These are phyloP conservation scores for Talaromyces sp. DNA, from an alignment of 2,329 filamentous ascomycete genomes.

Conservation along the genomic window DNA sequence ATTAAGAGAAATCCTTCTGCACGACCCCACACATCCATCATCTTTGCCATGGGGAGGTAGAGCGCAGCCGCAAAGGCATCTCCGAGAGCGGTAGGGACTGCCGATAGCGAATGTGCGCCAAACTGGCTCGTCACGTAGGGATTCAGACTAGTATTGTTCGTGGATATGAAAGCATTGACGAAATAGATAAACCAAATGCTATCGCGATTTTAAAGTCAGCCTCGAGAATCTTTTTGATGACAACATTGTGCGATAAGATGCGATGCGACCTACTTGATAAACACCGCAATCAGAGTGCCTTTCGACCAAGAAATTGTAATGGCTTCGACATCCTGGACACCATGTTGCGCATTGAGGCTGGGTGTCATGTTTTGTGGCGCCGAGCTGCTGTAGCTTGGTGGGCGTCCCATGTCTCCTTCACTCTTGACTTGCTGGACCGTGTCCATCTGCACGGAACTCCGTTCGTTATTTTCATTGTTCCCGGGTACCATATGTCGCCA, in stretches of 20 bases:
- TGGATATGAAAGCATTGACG: slow-evolving; percentile 45
- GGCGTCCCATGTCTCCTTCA: neutral
- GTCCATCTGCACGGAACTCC: neutral
- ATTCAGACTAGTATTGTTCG: slow-evolving; percentile 44
- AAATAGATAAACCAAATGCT: slow-evolving; percentile 50
- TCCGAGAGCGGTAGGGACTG: slow-evolving; percentile 58
- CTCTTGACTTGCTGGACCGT: neutral
- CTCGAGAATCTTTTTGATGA: no score
- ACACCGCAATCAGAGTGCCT: slow-evolving; percentile 40
- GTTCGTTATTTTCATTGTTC: neutral
- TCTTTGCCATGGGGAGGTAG: slow-evolving; percentile 65
- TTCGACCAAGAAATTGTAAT: slow-evolving; percentile 50
- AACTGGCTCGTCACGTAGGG: slow-evolving; percentile 58
- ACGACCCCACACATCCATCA: slow-evolving; percentile 65
- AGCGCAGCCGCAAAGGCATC: slow-evolving; percentile 59
- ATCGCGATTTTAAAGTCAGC: neutral
- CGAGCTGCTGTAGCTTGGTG: neutral
- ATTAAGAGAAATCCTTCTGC: slow-evolving; percentile 59
- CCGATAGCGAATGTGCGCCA: slow-evolving; percentile 56
- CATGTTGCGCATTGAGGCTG: slow-evolving; percentile 26
- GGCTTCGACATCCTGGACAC: slow-evolving; percentile 50
- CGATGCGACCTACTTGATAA: slow-evolving; percentile 45
- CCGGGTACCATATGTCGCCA: neutral
- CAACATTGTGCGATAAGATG: no score
- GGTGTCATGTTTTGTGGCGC: neutral